Base-by-base conservation (phyloP, 306 rosid species). In the Lagenaria siceraria region DNA sequence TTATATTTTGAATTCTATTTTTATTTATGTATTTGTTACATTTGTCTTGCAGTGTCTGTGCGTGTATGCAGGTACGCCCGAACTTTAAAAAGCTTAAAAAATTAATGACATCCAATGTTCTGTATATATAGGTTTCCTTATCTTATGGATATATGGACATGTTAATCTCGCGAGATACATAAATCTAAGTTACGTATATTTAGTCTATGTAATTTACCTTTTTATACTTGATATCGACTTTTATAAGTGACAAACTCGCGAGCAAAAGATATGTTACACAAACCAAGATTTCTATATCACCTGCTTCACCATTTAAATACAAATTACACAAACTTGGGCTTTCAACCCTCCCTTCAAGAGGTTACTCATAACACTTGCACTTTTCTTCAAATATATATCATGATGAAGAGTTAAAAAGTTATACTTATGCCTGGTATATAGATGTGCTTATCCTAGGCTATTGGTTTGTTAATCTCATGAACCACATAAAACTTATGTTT, bases 21-120 rank as follows among this genome's bases (percentile, higher is more conserved):
- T 48, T 27, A 14, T 25, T 71, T 48, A 43, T 1, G 38, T 43
- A 21, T 43, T 70, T 70, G 8, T 46, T 68, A 6, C 55, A 1
- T 51, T 72, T 72, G 17, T 72, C 52, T 72, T 86, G 82, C 77
- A 90, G 96, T 85, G 96, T 90, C 25, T 90, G 96, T 77, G 93
- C 96, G 13, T 90, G 96, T 80, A 88, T 88, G 93, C 96, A 90
- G 90, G 96, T 90, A 83, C 72, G 79, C 13, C 6, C 14, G 17
- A 65, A n/a, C 19, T 38, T 19, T 65, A 19, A n/a, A 65, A 36
- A 61, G 42, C 68, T 61, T 61, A 59, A 27, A 10, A 60, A 49
- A 0, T 49, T 46, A 10, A 24, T 25, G 21, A 29, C 11, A 29
- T 29, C 68, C 40, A 6, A 29, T 61, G 10, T 14, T 61, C 13